phyloP scores from a whole-genome alignment of 2,329 filamentous ascomycete species.

The Xylaria sp. region DNA sequence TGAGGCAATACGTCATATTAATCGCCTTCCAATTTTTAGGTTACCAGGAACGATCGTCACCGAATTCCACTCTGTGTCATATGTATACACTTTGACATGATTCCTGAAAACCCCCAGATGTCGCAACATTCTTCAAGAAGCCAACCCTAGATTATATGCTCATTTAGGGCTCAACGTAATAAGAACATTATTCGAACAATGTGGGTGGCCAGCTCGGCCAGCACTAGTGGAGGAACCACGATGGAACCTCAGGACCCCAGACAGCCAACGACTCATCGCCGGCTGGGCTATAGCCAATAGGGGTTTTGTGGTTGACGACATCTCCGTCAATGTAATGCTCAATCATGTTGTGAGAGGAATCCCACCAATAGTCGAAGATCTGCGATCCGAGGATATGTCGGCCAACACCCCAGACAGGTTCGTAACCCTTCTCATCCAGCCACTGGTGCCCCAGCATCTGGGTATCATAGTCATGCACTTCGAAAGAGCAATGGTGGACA shows the following conservation, averaged over 20 bases:
- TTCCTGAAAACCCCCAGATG: neutral
- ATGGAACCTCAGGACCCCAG: slow-evolving; percentile 33
- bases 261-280: slow-evolving; percentile 36
- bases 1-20: neutral
- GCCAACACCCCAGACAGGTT: slow-evolving; percentile 35
- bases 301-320: slow-evolving; percentile 33
- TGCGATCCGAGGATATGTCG: slow-evolving; percentile 36
- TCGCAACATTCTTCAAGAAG: neutral
- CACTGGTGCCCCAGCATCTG: slow-evolving; percentile 37
- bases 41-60: neutral
- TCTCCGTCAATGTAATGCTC: slow-evolving; percentile 37
- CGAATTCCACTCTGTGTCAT: too few relatives aligned
- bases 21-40: neutral
- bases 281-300: slow-evolving; percentile 33
- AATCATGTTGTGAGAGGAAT: slow-evolving; percentile 33
- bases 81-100: neutral
- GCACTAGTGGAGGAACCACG: slow-evolving; percentile 30
- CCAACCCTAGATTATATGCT: neutral
- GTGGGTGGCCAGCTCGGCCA: neutral
- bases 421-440: slow-evolving; percentile 29
- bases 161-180: neutral
- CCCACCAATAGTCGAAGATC: slow-evolving; percentile 39
- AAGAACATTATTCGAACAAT: slow-evolving; percentile 1
- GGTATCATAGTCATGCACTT: slow-evolving; percentile 36
- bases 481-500: slow-evolving; percentile 35